Conservation (phyloP, 2,329 filamentous ascomycete species). For the Blastomyces silverae region DNA sequence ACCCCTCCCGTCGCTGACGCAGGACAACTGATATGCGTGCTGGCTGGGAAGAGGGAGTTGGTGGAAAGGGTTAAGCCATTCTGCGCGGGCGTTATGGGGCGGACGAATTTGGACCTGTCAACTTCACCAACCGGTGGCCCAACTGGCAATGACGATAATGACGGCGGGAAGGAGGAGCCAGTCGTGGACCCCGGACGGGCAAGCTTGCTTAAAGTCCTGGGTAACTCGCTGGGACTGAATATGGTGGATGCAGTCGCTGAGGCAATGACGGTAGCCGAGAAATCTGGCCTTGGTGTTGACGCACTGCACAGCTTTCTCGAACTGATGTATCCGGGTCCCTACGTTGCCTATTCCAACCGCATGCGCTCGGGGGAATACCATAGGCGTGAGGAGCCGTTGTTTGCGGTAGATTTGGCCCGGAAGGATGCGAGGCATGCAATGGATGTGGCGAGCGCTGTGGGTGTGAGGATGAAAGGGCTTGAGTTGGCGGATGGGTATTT, state of each 20-base stretch:
- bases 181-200: conserved; percentile 61
- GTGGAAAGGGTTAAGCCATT: conserved; percentile 63
- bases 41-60: conserved; percentile 56
- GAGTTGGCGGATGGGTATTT: conserved; percentile 65
- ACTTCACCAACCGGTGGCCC: not conserved
- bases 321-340: conserved; percentile 66
- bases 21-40: conserved; percentile 65
- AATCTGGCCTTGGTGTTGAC: conserved; percentile 64
- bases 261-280: conserved; percentile 71
- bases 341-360: conserved; percentile 65
- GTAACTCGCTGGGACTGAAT: conserved; percentile 79
- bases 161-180: conserved; percentile 45
- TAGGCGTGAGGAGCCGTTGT: conserved; percentile 67
- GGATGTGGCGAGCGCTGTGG: conserved; percentile 56
- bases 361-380: conserved; percentile 73
- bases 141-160: not conserved
- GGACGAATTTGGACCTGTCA: conserved; percentile 62
- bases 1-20: conserved; percentile 46
- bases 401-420: conserved; percentile 70
- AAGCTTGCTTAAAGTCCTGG: conserved; percentile 69
- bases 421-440: conserved; percentile 76
- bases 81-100: conserved; percentile 64
- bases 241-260: conserved; percentile 76
- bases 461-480: conserved; percentile 57
- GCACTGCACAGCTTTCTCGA: conserved; percentile 66